These are phyloP conservation scores for Magnusiomyces sp. DNA, from an alignment of 1,139 yeast species.

Conservation along the genomic window DNA sequence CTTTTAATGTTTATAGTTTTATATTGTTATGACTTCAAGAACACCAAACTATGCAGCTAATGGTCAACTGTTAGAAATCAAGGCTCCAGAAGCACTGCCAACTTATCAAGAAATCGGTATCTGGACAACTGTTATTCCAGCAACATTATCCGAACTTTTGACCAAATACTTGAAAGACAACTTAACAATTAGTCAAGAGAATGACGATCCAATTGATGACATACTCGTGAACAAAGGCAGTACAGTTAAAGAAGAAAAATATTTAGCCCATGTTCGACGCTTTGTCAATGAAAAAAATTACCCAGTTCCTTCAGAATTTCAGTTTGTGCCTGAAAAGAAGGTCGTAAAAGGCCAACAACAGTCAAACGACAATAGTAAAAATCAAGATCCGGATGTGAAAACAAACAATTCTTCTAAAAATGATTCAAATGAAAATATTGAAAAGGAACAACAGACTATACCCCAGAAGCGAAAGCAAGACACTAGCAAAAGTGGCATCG, in stretches of 20 bases:
- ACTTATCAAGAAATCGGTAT: conserved; percentile 11
- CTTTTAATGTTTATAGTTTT: neutral
- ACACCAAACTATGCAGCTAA: conserved; percentile 12
- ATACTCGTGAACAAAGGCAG: conserved; percentile 2
- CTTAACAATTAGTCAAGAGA: conserved; percentile 7
- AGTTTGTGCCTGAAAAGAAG: conserved; percentile 8
- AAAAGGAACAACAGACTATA: no score
- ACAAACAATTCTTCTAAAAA: neutral
- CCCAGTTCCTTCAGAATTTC: conserved; percentile 1
- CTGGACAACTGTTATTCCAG: conserved; percentile 49
- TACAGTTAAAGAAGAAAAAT: conserved; percentile 15
- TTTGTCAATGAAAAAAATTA: conserved; percentile 27
- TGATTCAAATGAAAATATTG: no score
- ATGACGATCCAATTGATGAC: conserved; percentile 1
- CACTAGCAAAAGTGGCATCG: neutral
- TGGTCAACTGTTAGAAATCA: conserved; percentile 9
- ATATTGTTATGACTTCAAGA: neutral
- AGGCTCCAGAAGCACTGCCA: conserved; percentile 5
- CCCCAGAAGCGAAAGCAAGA: neutral
- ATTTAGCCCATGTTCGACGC: conserved; percentile 33
- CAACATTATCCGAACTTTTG: conserved; percentile 35
- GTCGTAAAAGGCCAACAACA: neutral
- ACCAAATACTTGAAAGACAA: conserved; percentile 27
- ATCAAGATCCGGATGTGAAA: neutral
- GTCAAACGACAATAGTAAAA: neutral